Conservation (phyloP, 2,329 filamentous ascomycete genomes). For the Tolypocladium album region DNA sequence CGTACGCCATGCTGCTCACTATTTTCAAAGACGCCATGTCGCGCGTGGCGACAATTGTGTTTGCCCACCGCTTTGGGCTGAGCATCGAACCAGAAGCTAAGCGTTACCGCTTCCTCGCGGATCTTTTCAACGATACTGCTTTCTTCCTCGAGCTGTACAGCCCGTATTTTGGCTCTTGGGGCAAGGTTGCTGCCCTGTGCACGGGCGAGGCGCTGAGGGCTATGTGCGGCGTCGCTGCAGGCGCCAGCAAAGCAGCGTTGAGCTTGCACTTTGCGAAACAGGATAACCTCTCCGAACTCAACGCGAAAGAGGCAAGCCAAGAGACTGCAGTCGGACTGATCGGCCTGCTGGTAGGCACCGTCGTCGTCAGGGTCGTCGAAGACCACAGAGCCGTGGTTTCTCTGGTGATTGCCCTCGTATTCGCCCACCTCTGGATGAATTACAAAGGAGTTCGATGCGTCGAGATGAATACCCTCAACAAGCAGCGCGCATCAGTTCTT, state of each 20-base stretch:
- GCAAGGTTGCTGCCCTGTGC: slow-evolving; percentile 39
- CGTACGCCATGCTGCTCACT: slow-evolving; percentile 69
- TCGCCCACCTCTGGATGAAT: slow-evolving; percentile 73
- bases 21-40: slow-evolving; percentile 75
- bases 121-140: slow-evolving; percentile 78
- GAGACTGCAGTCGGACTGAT: slow-evolving; percentile 86
- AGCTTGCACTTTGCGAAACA: slow-evolving; percentile 83
- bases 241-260: slow-evolving; percentile 80
- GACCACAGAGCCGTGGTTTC: slow-evolving; percentile 63
- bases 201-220: slow-evolving; percentile 40
- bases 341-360: slow-evolving; percentile 74
- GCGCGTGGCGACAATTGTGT: slow-evolving; percentile 73
- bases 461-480: slow-evolving; percentile 72
- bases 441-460: slow-evolving; percentile 78
- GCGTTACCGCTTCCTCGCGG: slow-evolving; percentile 74
- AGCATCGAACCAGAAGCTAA: slow-evolving; percentile 87
- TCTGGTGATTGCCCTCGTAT: slow-evolving; percentile 60
- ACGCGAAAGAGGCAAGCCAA: slow-evolving; percentile 90
- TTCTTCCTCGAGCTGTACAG: slow-evolving; percentile 80
- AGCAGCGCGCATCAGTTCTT: slow-evolving; percentile 74
- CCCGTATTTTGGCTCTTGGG: slow-evolving; percentile 52
- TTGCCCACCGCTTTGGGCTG: slow-evolving; percentile 72
- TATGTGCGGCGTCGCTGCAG: slow-evolving; percentile 82
- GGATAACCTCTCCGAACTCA: slow-evolving; percentile 85
- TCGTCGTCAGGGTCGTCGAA: slow-evolving; percentile 69